Base-by-base conservation (phyloP, 2,329 filamentous ascomycete species). In the Diaporthe nobilis region DNA sequence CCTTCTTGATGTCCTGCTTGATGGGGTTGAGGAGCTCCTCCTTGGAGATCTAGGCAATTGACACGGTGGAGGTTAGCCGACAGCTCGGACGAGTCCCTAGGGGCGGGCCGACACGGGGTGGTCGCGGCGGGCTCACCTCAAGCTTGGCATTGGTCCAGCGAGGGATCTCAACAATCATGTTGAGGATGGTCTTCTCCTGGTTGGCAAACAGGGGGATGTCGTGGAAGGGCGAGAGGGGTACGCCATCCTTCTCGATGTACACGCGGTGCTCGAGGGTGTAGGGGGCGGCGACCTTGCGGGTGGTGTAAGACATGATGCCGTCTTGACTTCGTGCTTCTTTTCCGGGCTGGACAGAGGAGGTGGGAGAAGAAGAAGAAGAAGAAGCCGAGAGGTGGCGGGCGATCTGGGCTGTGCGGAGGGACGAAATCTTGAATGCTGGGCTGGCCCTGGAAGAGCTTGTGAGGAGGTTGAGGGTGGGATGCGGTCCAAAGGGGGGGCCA, bases 121-220 rank as follows among this genome's bases (percentile, higher is more conserved):
- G 20, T 65, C 60, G 25, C 28, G 3, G 25, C 13, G 17, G 53
- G 53, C 93, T 80, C 86, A 98, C 96, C 94, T 99, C 97, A 87
- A 97, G 94, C 93, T 99, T 99, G 83, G 94, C 97, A 88, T 99
- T 99, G 90, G 96, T 98, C 97, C 97, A 99, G 89, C 97, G 94
- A 83, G 97, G 97, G 83, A 99, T 98, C 93, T 99, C 97, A 82
- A 99, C 97, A 79, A 99, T 86, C 97, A 99, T 99, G 93, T 99
- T 99, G 84, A 99, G 91, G 85, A 98, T 89, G 81, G 94, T 98
- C 91, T 98, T 92, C 90, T 98, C 94, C 87, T 94, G 90, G 86
- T 99, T 98, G 92, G 96, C 96, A 85, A 95, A 99, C 81, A 99
- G 94, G 78, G 97, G 97, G 81, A 99, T 95, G 85, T 99, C 97